A percentile compares a stretch with the other conserved stretches of the same genome.
These are phyloP conservation scores for Sphagnurus paluster DNA, from an alignment of 1,284 basidiomycete genomes.

Conservation along the genomic window DNA sequence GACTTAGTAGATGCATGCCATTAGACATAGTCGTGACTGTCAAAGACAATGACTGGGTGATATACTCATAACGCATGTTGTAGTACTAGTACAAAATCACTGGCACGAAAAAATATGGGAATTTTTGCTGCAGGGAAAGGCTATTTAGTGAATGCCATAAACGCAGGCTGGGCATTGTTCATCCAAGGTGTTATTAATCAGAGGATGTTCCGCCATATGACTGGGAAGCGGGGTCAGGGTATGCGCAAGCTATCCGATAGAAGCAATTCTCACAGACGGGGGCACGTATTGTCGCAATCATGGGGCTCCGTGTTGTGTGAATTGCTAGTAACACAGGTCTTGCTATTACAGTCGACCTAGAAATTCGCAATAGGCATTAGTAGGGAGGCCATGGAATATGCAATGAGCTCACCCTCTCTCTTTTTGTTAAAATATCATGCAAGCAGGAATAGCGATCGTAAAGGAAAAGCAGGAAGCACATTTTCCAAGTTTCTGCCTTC, in stretches of 20 bases:
- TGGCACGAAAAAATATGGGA: too few species aligned
- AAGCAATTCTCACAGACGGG: slow-evolving; percentile 39
- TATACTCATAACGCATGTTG: too few species aligned
- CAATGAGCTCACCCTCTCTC: slow-evolving; percentile 34
- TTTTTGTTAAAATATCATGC: slow-evolving; percentile 33
- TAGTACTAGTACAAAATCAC: too few species aligned
- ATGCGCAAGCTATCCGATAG: too few species aligned
- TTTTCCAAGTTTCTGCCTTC: slow-evolving; percentile 15
- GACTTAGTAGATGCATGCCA: too few species aligned
- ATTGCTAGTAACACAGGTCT: slow-evolving; percentile 28
- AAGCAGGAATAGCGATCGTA: slow-evolving; percentile 35
- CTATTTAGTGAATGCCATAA: slow-evolving; percentile 16
- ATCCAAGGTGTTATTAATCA: slow-evolving; percentile 8
- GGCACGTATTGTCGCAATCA: slow-evolving; percentile 37
- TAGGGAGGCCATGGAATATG: background rate
- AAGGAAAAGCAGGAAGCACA: slow-evolving; percentile 44
- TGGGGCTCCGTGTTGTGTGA: slow-evolving; percentile 35
- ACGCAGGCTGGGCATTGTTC: slow-evolving; percentile 13
- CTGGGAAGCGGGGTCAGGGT: too few species aligned
- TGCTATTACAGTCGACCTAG: slow-evolving; percentile 47
- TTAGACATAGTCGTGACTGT: too few species aligned
- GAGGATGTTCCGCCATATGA: slow-evolving; percentile 9
- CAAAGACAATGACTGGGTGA: too few species aligned
- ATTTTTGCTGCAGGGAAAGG: too few species aligned
- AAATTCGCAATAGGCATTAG: background rate